Evolutionary conservation across 768 basidiomycete genomes (phyloP), one percentile per base, ranked within the genome.

Genomic region (Chlorophyllum brunneum): DNA sequence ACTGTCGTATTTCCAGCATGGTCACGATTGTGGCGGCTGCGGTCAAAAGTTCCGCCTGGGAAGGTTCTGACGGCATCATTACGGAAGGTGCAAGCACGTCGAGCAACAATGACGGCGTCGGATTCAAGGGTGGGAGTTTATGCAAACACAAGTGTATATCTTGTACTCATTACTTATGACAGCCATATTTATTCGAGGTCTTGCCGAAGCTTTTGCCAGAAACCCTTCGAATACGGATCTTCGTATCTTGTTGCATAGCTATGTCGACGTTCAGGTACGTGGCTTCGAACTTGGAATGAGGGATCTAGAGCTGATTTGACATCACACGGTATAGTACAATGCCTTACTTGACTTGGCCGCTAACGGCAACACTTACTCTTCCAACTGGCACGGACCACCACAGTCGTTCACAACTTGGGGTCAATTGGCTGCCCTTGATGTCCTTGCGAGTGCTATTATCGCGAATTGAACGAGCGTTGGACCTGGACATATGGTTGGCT

Each of bases 261-360:
- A 80, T 52, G 63, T 74, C 41, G 71, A 79, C 37, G 79, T 80
- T 20, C 79, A 80, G 72, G 77, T 74, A 47, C 22, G 67, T 56
- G 41, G 9, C 23, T 48, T 27, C 41, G 38, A 49, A 3, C 23
- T 43, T 31, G 13, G 7, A 5, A 18, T 45, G 20, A 31, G 15
- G 23, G 40, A 27, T 16, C 37, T 46, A 11, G 27, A 37, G 36
- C 30, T 53, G 16, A 47, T 16, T 23, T 50, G 44, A 15, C 39
- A 27, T 42, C 53, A 16, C 41, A 45, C 34, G 31, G 2, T 40
- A 10, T 50, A 79, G 76, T 76, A 76, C 54, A 79, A 78, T 54
- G 76, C 76, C 16, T 66, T 80, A 20, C 65, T 80, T 22, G 76
- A 77, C 27, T 65, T 78, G 15, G 77, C 76, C 5, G 71, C 69